Conservation (phyloP, 176 grass and related monocot genomes). For the Oryza officinalis region DNA sequence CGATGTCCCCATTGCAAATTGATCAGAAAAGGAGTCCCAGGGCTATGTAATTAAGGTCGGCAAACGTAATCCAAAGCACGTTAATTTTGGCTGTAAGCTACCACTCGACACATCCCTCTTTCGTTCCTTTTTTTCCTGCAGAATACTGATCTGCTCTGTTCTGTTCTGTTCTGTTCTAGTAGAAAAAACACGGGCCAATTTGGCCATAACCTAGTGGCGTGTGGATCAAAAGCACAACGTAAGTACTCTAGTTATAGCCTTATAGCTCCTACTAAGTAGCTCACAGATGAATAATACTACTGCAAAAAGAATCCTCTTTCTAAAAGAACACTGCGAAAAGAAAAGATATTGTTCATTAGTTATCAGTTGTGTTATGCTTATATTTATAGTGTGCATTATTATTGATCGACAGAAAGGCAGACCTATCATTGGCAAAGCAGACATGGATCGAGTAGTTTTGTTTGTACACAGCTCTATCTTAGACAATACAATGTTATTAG, state of each 20-base stretch:
- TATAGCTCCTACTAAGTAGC: not conserved
- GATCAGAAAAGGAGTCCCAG: constrained; percentile 3
- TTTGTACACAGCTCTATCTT: not conserved
- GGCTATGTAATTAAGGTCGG: constrained; percentile 32
- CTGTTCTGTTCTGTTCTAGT: not conserved
- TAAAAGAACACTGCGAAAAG: not conserved
- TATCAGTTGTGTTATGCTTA: constrained; percentile 9
- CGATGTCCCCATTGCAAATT: constrained; percentile 25
- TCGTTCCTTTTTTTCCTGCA: not conserved
- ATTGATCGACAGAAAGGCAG: not conserved
- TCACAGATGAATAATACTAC: not conserved
- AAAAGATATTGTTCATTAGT: not conserved
- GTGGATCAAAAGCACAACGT: not conserved
- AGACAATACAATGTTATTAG: not conserved
- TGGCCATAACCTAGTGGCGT: not conserved
- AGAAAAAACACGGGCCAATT: not conserved
- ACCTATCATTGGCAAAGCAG: not conserved
- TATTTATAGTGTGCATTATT: not conserved
- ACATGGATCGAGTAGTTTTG: not conserved
- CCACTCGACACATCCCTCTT: constrained; percentile 37
- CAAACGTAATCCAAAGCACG: constrained; percentile 43
- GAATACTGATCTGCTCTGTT: not conserved
- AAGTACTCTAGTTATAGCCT: not conserved
- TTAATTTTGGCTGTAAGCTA: constrained; percentile 20
- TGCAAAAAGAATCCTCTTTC: not conserved